Conservation (phyloP, 768 basidiomycete genomes). For the Boletus eberwhitei region DNA sequence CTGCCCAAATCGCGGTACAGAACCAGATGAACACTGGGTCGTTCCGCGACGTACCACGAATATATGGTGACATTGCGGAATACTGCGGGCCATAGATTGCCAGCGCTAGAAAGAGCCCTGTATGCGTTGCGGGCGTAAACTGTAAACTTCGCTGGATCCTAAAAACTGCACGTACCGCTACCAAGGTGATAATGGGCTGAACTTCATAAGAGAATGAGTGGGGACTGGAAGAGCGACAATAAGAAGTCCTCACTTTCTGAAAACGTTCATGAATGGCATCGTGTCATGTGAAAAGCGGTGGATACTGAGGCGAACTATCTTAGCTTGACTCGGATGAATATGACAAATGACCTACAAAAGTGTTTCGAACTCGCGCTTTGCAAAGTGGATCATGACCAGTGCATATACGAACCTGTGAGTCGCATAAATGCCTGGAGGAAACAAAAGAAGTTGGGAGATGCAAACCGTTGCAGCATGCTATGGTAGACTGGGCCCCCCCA, state of each 20-base stretch:
- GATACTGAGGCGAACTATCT: constrained; percentile 46
- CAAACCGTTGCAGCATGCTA: constrained; percentile 73
- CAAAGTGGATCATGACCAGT: constrained; percentile 81
- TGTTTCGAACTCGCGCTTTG: constrained; percentile 91
- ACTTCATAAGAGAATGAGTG: constrained; percentile 40
- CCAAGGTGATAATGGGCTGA: constrained; percentile 87
- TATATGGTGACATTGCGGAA: constrained; percentile 58
- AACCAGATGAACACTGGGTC: constrained; percentile 65
- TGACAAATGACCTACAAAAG: constrained; percentile 58
- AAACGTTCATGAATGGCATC: constrained; percentile 82
- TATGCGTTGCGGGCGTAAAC: not conserved
- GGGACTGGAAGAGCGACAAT: not conserved
- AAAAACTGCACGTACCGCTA: constrained; percentile 41
- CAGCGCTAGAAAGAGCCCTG: constrained; percentile 71
- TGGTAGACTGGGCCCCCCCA: constrained; percentile 72
- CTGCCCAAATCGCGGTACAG: constrained; percentile 69
- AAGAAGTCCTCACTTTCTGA: constrained; percentile 73
- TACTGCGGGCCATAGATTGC: constrained; percentile 82
- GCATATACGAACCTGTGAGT: constrained; percentile 58
- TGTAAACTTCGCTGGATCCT: not conserved
- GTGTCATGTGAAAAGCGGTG: constrained; percentile 96
- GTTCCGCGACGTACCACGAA: constrained; percentile 60
- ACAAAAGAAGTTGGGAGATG: not conserved
- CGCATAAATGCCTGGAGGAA: not conserved
- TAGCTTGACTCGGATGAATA: not conserved